phyloP scores from a whole-genome alignment of 1,139 yeast genomes.

The Torulaspora pretoriensis region DNA sequence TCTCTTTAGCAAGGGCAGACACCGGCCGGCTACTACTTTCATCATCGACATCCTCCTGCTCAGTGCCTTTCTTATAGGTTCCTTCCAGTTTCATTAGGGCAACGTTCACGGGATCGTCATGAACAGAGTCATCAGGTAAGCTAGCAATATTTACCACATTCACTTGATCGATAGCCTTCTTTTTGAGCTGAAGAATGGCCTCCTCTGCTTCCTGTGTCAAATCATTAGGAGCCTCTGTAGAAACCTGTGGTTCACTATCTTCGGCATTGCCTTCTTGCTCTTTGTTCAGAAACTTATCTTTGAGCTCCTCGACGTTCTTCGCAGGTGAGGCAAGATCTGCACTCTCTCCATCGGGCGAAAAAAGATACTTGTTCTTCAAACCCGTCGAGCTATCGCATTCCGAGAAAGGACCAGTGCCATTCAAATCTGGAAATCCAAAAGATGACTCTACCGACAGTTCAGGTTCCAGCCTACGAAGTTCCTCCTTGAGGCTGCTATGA shows the following conservation, averaged over 20 bases:
- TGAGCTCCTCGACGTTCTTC: slow-evolving; percentile 32
- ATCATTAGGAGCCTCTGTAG: neutral
- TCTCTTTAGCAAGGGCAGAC: slow-evolving; percentile 30
- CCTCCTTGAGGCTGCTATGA: neutral
- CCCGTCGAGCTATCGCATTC: slow-evolving; percentile 13
- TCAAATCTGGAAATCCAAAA: slow-evolving; percentile 9
- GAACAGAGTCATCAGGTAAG: slow-evolving; percentile 70
- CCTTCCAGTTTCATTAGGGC: slow-evolving; percentile 81
- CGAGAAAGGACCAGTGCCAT: slow-evolving; percentile 5
- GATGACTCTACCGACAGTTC: slow-evolving; percentile 13
- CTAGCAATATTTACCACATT: slow-evolving; percentile 70
- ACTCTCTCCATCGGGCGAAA: slow-evolving; percentile 29
- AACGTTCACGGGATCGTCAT: slow-evolving; percentile 66
- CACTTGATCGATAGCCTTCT: slow-evolving; percentile 11
- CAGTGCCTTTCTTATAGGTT: slow-evolving; percentile 34
- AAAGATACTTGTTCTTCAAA: slow-evolving; percentile 27
- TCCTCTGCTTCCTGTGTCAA: slow-evolving; percentile 3
- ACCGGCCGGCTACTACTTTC: slow-evolving; percentile 20
- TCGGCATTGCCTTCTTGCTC: slow-evolving; percentile 18
- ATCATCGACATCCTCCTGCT: slow-evolving; percentile 7
- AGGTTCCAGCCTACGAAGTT: slow-evolving; percentile 2
- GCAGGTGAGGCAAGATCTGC: slow-evolving; percentile 33
- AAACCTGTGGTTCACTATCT: slow-evolving; percentile 6
- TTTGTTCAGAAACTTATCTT: slow-evolving; percentile 28
- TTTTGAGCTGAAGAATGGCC: slow-evolving; percentile 10